phyloP scores from a whole-genome alignment of 495 filamentous ascomycete genomes.

The Collariella sp. region DNA sequence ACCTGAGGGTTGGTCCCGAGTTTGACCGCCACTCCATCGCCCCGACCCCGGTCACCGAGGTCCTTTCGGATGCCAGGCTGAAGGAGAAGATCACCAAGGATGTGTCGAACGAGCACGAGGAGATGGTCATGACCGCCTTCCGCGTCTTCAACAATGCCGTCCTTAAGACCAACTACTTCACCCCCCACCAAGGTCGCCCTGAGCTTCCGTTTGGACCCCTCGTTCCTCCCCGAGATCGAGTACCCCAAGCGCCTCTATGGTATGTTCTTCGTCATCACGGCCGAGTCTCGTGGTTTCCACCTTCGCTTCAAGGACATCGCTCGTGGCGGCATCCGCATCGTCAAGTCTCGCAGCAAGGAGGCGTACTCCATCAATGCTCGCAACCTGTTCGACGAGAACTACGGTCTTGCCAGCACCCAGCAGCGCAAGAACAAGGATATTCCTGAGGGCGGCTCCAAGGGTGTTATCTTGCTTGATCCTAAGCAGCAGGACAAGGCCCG shows the following conservation, averaged over 20 bases:
- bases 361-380: constrained; percentile 94
- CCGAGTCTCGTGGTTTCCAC: constrained; percentile 95
- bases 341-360: constrained; percentile 92
- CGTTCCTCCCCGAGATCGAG: constrained; percentile 81
- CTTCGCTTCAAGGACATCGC: constrained; percentile 95
- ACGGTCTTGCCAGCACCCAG: constrained; percentile 94
- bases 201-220: constrained; percentile 87
- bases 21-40: constrained; percentile 71
- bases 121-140: constrained; percentile 98
- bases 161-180: constrained; percentile 98
- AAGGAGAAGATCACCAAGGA: constrained; percentile 73
- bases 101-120: constrained; percentile 86
- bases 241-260: constrained; percentile 92
- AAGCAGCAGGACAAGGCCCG: constrained; percentile 85
- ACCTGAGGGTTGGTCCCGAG: constrained; percentile 73
- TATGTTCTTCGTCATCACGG: constrained; percentile 97
- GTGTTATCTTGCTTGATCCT: constrained; percentile 89
- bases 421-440: constrained; percentile 99
- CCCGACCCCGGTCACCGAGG: constrained; percentile 53
- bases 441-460: constrained; percentile 97
- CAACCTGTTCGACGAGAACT: constrained; percentile 96
- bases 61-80: constrained; percentile 69
- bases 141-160: constrained; percentile 83
- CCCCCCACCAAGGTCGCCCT: constrained; percentile 96
- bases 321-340: constrained; percentile 93